Evolutionary conservation across 176 grass and related monocot genomes (phyloP), one percentile per base, ranked within the genome.

Genomic region (sorghum (Sorghum bicolor)): DNA sequence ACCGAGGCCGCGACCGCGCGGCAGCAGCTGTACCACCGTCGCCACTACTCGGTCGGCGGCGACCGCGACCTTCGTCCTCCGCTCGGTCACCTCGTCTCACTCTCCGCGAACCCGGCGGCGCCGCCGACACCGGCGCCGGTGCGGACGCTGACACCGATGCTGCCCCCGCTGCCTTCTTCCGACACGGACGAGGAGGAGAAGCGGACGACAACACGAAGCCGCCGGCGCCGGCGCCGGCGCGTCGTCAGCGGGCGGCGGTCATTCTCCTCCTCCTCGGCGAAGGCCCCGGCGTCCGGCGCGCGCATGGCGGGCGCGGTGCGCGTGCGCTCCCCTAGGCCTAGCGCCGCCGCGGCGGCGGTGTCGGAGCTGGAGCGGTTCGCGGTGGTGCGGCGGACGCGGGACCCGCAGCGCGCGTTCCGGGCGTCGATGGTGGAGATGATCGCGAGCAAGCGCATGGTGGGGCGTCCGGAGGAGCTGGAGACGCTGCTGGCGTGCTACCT

Each of bases 371-470:
- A 97, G 81, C 74, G 86, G 57, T 92, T 94, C 86, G 94, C 92
- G 33, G 91, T 97, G 79, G 89, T 97, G 83, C 92, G 92, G 64
- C 76, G 85, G 71, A 92, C 94, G 79, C 76, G 87, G 24, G 89
- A 97, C 77, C 94, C 94, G 19, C 87, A 97, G 72, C 87, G 86
- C 7, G 89, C 87, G 57, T 97, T 97, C 87, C 80, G 89, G 82
- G 82, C 86, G 11, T 97, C 94, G 5, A 97, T 97, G 94, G 83
- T 97, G 82, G 94, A 90, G 76, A 97, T 97, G 94, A 97, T 94
- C 64, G 40, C 77, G 26, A 91, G 87, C 89, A 94, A 86, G 65
- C 82, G 86, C 40, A 97, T 97, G 77, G 82, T 94, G 68, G 82
- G 92, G 57, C 94, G 85, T 57, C 87, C 89, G 17, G 87, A 94